Base-by-base conservation (phyloP, 2,329 filamentous ascomycete genomes). In the Aspergillus felis region DNA sequence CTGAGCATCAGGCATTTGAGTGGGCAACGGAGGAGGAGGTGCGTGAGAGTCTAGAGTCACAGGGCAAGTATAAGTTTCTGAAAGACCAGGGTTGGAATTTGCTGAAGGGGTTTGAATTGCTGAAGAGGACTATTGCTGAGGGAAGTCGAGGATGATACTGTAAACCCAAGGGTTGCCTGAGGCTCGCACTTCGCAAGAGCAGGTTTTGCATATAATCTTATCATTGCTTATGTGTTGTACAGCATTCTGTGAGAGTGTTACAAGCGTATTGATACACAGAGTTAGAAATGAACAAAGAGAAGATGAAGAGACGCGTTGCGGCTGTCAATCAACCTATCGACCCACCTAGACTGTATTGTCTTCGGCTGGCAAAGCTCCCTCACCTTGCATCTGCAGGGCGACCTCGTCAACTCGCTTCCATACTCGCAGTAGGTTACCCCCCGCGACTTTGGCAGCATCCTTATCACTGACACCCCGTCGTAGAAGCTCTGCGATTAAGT, bases 401-500 rank as follows among this genome's bases (percentile, higher is more conserved):
- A 95, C 86, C 25, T 75, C 77, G 62, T 97, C 92, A 1, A 88
- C 90, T 28, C 89, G 87, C 56, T 77, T 82, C 92, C 92, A 96
- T 5, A 97, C 92, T 22, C 92, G 84, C 57, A 97, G 74, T 2
- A 96, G 62, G 71, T 97, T 97, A 3, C 87, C 83, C 0, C 92
- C 92, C 0, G 86, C 88, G 9, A 97, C 78, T 73, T 91, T 92
- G 20, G 79, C 83, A 1, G 84, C 88, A 71, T 97, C 87, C 29
- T 80, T 74, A 60, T 94, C 89, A 44, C 84, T 89, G 4, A 96
- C 82, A 0, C 91, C 91, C 44, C 87, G 82, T 51, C 79, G 80
- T 62, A 96, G 76, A 57, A 97, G 74, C 73, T 91, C 89, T 3
- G 84, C 86, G 8, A 97, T 83, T 48, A 97, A 76, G 56, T 87